Base-by-base conservation (phyloP, 2,329 filamentous ascomycete genomes). In the Ceratocystis variospora region DNA sequence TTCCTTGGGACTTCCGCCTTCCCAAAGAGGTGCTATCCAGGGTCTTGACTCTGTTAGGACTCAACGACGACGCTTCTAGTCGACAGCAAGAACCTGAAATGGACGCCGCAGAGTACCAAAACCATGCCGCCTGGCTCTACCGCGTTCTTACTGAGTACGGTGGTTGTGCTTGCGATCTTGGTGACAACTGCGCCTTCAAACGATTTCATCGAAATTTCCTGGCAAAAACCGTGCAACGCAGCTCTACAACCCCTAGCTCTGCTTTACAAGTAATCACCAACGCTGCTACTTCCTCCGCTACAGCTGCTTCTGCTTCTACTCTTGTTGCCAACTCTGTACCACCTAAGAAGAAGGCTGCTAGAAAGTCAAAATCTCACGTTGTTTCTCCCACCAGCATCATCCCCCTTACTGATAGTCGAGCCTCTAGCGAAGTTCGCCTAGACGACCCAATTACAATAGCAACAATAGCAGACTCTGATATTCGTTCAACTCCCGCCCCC, bases 131-230 rank as follows among this genome's bases (percentile, higher is more conserved):
- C 17, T 90, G 86, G 83, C 83, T 90, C 5, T 81, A 85, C 63
- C 81, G 80, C 50, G 85, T 91, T 7, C 79, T 92, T 5, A 87
- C 87, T 19, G 88, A 91, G 72, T 88, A 90, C 71, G 89, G 89
- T 19, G 88, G 88, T 19, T 93, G 89, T 74, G 89, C 88, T 3
- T 93, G 89, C 73, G 82, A 87, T 66, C 73, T 84, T 15, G 83
- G 83, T 6, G 76, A 78, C 50, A 82, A 86, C 67, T 87, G 85
- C 71, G 82, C 83, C 1, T 87, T 87, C 74, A 79, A 79, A 67
- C 81, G 83, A 22, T 87, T 87, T 70, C 82, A 85, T 71, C 78
- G 81, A 63, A 82, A 80, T 64, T 84, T 62, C 25, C 74, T 81
- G 66, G 74, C 74, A 50, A 81, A 78, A 66, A 72, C 75, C 12